A percentile compares a stretch with the other conserved stretches of the same genome.
Conservation (phyloP, 2,329 filamentous ascomycete genomes). For the Chrysosporium queenslandicum region DNA sequence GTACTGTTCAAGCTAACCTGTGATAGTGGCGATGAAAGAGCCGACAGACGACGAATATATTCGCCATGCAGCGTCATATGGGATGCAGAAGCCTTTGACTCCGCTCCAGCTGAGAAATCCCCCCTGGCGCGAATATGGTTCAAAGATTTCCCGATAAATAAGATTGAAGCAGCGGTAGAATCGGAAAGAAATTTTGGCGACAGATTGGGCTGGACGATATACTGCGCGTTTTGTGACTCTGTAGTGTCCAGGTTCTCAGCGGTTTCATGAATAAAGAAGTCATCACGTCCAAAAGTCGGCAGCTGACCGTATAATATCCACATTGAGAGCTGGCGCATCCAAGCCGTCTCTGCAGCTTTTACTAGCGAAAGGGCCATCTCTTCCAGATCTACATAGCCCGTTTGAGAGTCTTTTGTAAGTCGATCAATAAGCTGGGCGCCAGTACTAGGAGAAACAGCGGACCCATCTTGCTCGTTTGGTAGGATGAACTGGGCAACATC, state of each 20-base stretch:
- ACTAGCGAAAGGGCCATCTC: slow-evolving; percentile 62
- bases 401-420: slow-evolving; percentile 65
- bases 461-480: slow-evolving; percentile 24
- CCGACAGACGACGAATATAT: slow-evolving; percentile 51
- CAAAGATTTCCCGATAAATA: slow-evolving; percentile 83
- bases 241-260: slow-evolving; percentile 34
- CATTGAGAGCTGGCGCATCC: slow-evolving; percentile 79
- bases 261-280: slow-evolving; percentile 67
- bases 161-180: slow-evolving; percentile 66
- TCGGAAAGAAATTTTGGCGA: slow-evolving; percentile 70
- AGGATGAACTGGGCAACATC: slow-evolving; percentile 60
- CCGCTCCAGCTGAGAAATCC: slow-evolving; percentile 26
- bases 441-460: slow-evolving; percentile 39
- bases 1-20: slow-evolving; percentile 59
- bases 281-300: slow-evolving; percentile 63
- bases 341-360: slow-evolving; percentile 73
- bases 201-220: slow-evolving; percentile 48
- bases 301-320: slow-evolving; percentile 86
- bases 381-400: slow-evolving; percentile 80
- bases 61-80: slow-evolving; percentile 48
- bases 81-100: slow-evolving; percentile 38
- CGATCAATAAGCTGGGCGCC: slow-evolving; percentile 69
- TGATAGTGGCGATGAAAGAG: slow-evolving; percentile 63
- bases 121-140: slow-evolving; percentile 61
- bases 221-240: slow-evolving; percentile 37